phyloP scores from a whole-genome alignment of 257 asterid species.

The Salvia miltiorrhiza region DNA sequence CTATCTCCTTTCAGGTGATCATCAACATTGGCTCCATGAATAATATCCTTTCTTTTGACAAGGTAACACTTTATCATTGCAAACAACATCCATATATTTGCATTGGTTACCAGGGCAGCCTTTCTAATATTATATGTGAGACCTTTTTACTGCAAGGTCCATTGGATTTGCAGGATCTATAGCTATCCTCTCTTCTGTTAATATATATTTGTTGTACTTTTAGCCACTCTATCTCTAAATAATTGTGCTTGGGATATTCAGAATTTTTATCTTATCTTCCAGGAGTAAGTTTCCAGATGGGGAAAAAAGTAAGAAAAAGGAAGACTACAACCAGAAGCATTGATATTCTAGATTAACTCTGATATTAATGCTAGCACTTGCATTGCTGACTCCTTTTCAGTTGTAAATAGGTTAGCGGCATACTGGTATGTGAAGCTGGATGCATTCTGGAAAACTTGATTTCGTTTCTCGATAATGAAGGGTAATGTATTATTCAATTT shows the following conservation, averaged over 20 bases:
- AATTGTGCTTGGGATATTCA: not conserved
- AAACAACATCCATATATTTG: slow-evolving; percentile 1
- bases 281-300: not conserved
- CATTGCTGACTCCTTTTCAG: slow-evolving; percentile 25
- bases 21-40: slow-evolving; percentile 76
- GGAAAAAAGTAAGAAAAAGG: not conserved
- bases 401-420: slow-evolving; percentile 67
- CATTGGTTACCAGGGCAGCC: slow-evolving; percentile 9
- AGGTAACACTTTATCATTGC: slow-evolving; percentile 49
- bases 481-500: slow-evolving; percentile 42
- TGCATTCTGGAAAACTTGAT: slow-evolving; percentile 96
- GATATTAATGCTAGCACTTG: slow-evolving; percentile 10
- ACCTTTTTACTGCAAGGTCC: slow-evolving; percentile 6
- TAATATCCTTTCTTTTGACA: slow-evolving; percentile 73
- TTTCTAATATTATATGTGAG: not conserved
- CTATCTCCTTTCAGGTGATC: slow-evolving; percentile 61
- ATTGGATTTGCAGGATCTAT: slow-evolving; percentile 10
- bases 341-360: not conserved
- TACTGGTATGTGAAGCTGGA: slow-evolving; percentile 98
- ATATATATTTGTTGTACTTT: slow-evolving; percentile 14
- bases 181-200: slow-evolving; percentile 11
- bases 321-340: not conserved
- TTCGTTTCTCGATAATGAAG: slow-evolving; percentile 78
- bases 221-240: slow-evolving; percentile 8
- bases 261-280: not conserved